Conservation (phyloP, 352 stramenopile species). For the Hyaloperonospora arabidopsidis region DNA sequence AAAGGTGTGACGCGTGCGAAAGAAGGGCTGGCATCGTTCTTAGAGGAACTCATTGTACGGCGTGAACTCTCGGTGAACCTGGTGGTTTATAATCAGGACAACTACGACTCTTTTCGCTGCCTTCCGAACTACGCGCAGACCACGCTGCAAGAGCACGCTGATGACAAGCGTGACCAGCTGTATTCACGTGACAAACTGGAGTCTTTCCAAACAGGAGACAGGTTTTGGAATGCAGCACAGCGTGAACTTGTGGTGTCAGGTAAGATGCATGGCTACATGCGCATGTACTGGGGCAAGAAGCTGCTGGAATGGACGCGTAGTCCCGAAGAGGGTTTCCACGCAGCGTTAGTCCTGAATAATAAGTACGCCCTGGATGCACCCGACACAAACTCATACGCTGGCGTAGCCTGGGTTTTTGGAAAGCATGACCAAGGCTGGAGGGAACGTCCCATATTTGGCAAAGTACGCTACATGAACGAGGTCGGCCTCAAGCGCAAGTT, state of each 20-base stretch:
- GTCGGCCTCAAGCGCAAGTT: constrained; percentile 97
- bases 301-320: constrained; percentile 96
- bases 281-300: constrained; percentile 99
- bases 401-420: constrained; percentile 77
- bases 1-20: constrained; percentile 63
- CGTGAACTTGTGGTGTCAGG: constrained; percentile 91
- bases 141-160: constrained; percentile 86
- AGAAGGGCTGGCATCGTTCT: constrained; percentile 85
- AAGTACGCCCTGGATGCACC: constrained; percentile 96
- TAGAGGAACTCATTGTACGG: constrained; percentile 96
- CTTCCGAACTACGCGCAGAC: constrained; percentile 88
- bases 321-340: constrained; percentile 87
- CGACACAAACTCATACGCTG: constrained; percentile 91
- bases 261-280: constrained; percentile 89
- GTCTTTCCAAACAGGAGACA: constrained; percentile 88
- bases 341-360: constrained; percentile 96
- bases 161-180: constrained; percentile 80
- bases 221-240: constrained; percentile 98
- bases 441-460: constrained; percentile 95
- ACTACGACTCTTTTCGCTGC: constrained; percentile 93
- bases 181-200: constrained; percentile 92
- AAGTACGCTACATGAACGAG: constrained; percentile 99
- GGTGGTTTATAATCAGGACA: constrained; percentile 91
- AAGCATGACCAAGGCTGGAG: constrained; percentile 98
- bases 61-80: constrained; percentile 96